Evolutionary conservation across 768 basidiomycete genomes (phyloP).

Genomic region (Pulveroboletus sp.): DNA sequence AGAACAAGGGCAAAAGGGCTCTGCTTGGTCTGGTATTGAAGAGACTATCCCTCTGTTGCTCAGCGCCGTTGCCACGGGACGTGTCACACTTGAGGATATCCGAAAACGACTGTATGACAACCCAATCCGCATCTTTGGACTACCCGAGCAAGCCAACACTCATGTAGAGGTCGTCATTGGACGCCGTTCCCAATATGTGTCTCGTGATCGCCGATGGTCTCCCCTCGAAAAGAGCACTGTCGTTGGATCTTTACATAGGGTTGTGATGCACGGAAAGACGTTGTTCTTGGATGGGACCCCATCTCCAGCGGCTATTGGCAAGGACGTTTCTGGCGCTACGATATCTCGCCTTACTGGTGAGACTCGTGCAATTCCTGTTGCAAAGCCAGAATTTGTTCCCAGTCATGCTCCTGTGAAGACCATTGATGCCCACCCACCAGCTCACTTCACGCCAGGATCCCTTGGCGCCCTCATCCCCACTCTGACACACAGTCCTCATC

Average conservation of each 20-base stretch:
- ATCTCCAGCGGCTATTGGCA: slow-evolving; percentile 57
- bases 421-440: slow-evolving; percentile 22
- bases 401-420: slow-evolving; percentile 33
- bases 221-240: slow-evolving; percentile 65
- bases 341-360: slow-evolving; percentile 42
- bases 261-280: slow-evolving; percentile 87
- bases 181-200: slow-evolving; percentile 58
- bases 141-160: slow-evolving; percentile 83
- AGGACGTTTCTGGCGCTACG: slow-evolving; percentile 67
- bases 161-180: slow-evolving; percentile 92
- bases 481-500: slow-evolving; percentile 49
- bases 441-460: slow-evolving; percentile 6
- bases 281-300: slow-evolving; percentile 84
- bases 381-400: slow-evolving; percentile 28
- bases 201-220: slow-evolving; percentile 67
- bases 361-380: slow-evolving; percentile 18
- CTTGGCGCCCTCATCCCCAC: slow-evolving; percentile 16
- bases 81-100: slow-evolving; percentile 80
- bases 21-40: slow-evolving; percentile 76
- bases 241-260: slow-evolving; percentile 82
- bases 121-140: slow-evolving; percentile 86
- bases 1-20: slow-evolving; percentile 57
- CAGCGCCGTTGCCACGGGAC: slow-evolving; percentile 77
- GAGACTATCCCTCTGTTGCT: slow-evolving; percentile 88
- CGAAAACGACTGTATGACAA: slow-evolving; percentile 85